Evolutionary conservation across 331 rosid species (phyloP), one percentile per base, ranked within the genome.

Genomic region (Dryas integrifolia): DNA sequence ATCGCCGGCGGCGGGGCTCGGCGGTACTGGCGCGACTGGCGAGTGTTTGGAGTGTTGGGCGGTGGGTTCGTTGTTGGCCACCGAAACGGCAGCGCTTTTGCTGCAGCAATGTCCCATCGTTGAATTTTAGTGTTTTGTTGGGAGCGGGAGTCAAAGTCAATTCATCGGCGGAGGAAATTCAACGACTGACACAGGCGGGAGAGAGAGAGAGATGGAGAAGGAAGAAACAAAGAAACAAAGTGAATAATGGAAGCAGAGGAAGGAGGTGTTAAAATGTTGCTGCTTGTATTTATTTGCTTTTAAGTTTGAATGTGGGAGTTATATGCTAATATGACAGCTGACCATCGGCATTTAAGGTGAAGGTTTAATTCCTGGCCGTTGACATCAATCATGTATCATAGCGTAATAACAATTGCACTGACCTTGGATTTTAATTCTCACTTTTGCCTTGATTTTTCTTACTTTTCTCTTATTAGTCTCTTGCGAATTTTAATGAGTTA

Each of bases 51-150:
- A 51, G 70, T 45, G 59, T 51, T 82, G 79, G 79, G 75, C 46
- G 74, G 69, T 5, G 69, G 69, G 63, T 21, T 83, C 85, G 84
- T 71, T 83, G 80, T 87, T 60, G 88, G 81, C 96, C 18, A 67
- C 90, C 9, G 87, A 81, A 44, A 76, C 82, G 76, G 76, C 61
- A 47, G 41, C 66, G 56, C 18, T 77, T 80, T 89, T 91, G 85
- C 88, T 79, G 83, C 92, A 91, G 66, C 97, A 91, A 82, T 84
- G 97, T 48, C 97, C 97, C 97, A 91, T 91, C 79, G 82, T 10
- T 15, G 80, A 4, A 49, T 48, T 67, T 1, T 30, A 3, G 46
- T 16, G 57, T 5, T 56, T 72, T 40, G 26, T 53, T 38, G 8
- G 45, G 52, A 16, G 65, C 12, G 74, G 78, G 59, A 57, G 85